phyloP scores from a whole-genome alignment of 768 basidiomycete genomes.

The Astraeus odoratus region DNA sequence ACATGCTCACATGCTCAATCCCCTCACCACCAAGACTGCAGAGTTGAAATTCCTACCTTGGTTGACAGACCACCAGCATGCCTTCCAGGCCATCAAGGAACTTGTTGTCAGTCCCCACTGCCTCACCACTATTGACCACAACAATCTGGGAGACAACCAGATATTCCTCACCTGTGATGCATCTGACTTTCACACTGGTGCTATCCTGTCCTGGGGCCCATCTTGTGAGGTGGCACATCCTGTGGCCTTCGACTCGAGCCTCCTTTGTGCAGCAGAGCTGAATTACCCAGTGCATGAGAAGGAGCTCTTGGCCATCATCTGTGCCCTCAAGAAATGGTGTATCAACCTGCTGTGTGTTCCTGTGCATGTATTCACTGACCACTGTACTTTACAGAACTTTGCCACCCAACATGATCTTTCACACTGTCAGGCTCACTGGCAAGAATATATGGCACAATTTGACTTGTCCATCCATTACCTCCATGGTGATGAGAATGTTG shows the following conservation, averaged over 20 bases:
- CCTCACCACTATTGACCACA: conserved; percentile 28
- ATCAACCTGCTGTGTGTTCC: conserved; percentile 4
- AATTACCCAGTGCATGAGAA: conserved; percentile 27
- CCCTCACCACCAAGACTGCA: conserved; percentile 14
- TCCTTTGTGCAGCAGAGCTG: conserved; percentile 8
- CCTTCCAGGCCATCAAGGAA: conserved; percentile 14
- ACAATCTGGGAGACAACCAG: conserved; percentile 6
- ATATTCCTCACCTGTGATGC: conserved; percentile 8
- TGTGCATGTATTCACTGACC: conserved; percentile 21
- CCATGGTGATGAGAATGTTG: background rate
- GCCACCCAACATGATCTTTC: background rate
- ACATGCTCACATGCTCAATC: conserved; percentile 6
- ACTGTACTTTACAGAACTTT: conserved; percentile 16
- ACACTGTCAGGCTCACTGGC: conserved; percentile 26
- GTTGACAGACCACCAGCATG: conserved; percentile 3
- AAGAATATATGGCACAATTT: conserved; percentile 26
- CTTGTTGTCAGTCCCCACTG: conserved; percentile 19
- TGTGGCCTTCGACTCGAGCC: conserved; percentile 20
- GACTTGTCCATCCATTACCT: background rate
- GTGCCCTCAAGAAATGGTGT: conserved; percentile 25
- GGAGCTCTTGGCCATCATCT: conserved; percentile 28
- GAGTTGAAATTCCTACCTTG: conserved; percentile 23
- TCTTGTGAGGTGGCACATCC: conserved; percentile 11
- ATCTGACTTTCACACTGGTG: background rate
- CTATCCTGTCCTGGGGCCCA: background rate